Base-by-base conservation (phyloP, 2,329 filamentous ascomycete species). In the Pseudogymnoascus sp. region DNA sequence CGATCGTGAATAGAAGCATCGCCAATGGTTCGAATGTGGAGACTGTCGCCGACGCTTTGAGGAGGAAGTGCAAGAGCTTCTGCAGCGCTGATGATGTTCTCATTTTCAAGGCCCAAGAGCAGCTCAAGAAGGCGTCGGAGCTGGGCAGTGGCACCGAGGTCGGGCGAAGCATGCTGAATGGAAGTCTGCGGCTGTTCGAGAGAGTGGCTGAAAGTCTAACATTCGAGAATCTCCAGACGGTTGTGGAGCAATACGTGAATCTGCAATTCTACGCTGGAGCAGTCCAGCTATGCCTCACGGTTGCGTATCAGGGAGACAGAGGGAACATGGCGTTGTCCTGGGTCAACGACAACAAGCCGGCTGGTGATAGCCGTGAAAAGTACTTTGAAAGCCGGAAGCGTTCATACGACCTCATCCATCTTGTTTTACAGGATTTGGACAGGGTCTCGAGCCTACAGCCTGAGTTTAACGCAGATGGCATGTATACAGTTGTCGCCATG, bases 21-120 rank as follows among this genome's bases (percentile, higher is more conserved):
- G 89, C 93, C 62, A 96, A 91, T 70, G 94, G 95, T 8, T 93
- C 92, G 4, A 99, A 97, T 65, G 93, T 99, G 17, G 95, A 99
- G 75, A 97, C 92, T 0, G 92, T 99, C 24, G 93, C 94, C 0
- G 94, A 99, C 74, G 91, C 92, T n/a, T 78, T 99, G 58, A 84
- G 94, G 54, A 83, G 94, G 68, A 85, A 92, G 68, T 99, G 94
- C 68, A 95, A 94, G 64, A 97, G 89, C 75, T 99, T 99, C 81
- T 99, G 94, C 74, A 97, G 92, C 70, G 87, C 93, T 0, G 93
- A 99, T 66, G 94, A 99, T 76, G 94, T 97, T 1, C 86, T 97
- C 66, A 93, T 97, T 67, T 99, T 99, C 85, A 97, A 96, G 75
- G 94, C 94, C 0, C 93, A 97, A 72, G 94, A 99, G 74, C 89